Evolutionary conservation across 345 rosid species (phyloP), one percentile per base, ranked within the genome.

Genomic region (Schrenkiella parvula): DNA sequence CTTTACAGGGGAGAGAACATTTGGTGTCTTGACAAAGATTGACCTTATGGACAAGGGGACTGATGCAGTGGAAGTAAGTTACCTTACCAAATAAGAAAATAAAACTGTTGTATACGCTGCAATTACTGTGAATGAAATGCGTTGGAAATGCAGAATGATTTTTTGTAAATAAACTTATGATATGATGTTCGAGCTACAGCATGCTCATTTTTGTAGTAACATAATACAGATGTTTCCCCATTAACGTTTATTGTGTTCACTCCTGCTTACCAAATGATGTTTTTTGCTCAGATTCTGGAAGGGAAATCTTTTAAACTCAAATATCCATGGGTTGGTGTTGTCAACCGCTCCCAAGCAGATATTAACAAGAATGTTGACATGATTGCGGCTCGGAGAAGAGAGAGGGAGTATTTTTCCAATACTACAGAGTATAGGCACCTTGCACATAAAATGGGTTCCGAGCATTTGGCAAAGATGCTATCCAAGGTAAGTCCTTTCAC

Each of bases 1-100:
- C 50, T 80, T 67, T 80, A 57, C 83, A 95, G 99, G 98, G 76
- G 98, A 95, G 79, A 88, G 99, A 81, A 95, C 99, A 21, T 75
- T 87, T 55, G 99, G 99, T 64, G 99, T 95, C 76, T 83, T 95
- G 84, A 95, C 99, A 25, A 95, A 95, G 87, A 95, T 92, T 58
- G 99, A 95, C 81, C 96, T 95, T 75, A 95, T 95, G 99, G 99
- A 95, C 68, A 88, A 86, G 87, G 99, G 97, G 53, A 95, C 99
- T 8, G 97, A 95, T 85, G 98, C 98, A 64, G 98, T 82, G 38
- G 99, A 95, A 41, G 99, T 95, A 85, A 92, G 92, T 83, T 73
- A 59, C 17, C 55, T 73, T 72, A 42, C 35, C 63, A 22, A 59
- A 37, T 76, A 19, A 68, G n/a, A 32, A 15, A 8, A 35, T 44